Percentiles rank a stretch among this genome's conserved stretches.
Conservation (phyloP, 805 yeast genomes). For the Wickerhamomyces alni region DNA sequence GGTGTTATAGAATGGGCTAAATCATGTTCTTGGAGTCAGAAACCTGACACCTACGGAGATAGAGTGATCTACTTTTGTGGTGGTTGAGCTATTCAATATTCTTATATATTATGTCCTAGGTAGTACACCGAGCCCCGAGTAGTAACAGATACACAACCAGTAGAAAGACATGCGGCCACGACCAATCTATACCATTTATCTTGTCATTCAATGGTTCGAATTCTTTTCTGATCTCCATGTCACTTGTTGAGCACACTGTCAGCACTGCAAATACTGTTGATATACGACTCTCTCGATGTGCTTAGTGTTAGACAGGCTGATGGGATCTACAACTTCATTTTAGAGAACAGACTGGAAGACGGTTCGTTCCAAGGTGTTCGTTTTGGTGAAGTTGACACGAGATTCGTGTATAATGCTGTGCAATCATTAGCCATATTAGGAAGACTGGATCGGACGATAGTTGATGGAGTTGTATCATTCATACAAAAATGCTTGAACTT, state of each 20-base stretch:
- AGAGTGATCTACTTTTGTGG: too few species aligned
- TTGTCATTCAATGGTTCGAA: constrained; percentile 46
- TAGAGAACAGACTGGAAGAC: constrained; percentile 28
- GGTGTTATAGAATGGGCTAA: too few species aligned
- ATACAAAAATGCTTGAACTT: constrained; percentile 73
- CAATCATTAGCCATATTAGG: constrained; percentile 69
- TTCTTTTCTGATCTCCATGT: constrained; percentile 34
- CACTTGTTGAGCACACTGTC: constrained; percentile 82
- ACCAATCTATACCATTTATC: constrained; percentile 69
- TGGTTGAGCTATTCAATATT: too few species aligned
- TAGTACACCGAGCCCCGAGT: too few species aligned
- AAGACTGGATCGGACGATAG: constrained; percentile 46
- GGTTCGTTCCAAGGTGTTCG: constrained; percentile 89
- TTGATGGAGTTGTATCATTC: constrained; percentile 59
- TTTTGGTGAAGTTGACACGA: constrained; percentile 89
- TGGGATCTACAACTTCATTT: constrained; percentile 32
- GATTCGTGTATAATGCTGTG: constrained; percentile 82
- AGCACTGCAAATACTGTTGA: constrained; percentile 73
- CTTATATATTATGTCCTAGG: too few species aligned
- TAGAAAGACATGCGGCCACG: too few species aligned
- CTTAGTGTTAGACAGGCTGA: constrained; percentile 28
- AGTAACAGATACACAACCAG: too few species aligned
- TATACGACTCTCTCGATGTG: constrained; percentile 52
- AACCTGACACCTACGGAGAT: too few species aligned
- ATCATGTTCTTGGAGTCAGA: too few species aligned